phyloP scores from a whole-genome alignment of 805 yeast species.

The Monosporozyma aquatica region DNA sequence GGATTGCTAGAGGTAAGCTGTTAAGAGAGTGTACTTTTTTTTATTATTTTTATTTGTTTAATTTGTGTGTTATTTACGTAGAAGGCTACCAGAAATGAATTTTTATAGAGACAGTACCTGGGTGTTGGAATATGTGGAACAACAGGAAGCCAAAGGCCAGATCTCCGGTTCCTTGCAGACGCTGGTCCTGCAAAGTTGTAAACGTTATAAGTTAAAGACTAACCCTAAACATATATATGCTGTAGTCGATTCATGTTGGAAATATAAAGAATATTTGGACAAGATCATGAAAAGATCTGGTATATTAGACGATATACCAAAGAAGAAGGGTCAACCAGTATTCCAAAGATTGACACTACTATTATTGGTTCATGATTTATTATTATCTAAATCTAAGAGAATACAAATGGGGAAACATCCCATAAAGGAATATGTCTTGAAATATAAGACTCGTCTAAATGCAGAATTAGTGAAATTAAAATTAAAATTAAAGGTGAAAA shows the following conservation, averaged over 20 bases:
- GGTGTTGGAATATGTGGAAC: conserved; percentile 29
- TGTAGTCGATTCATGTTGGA: conserved; percentile 66
- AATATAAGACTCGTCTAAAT: conserved; percentile 69
- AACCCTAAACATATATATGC: conserved; percentile 87
- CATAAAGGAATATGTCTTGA: conserved; percentile 68
- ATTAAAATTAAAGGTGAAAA: conserved; percentile 56
- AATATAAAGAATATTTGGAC: conserved; percentile 55
- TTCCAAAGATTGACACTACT: conserved; percentile 32
- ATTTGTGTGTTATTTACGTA: no score
- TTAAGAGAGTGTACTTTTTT: no score
- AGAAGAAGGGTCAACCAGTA: conserved; percentile 41
- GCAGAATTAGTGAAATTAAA: conserved; percentile 77
- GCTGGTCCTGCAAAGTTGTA: conserved; percentile 43
- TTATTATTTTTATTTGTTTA: no score
- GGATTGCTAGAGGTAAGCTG: no score
- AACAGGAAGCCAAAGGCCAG: conserved; percentile 24
- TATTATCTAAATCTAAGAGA: conserved; percentile 66
- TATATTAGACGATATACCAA: conserved; percentile 41
- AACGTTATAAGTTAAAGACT: conserved; percentile 39
- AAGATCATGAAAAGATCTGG: conserved; percentile 59
- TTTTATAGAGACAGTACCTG: conserved; percentile 35
- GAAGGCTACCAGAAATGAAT: conserved; percentile 17
- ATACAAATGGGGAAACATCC: conserved; percentile 86
- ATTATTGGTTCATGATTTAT: conserved; percentile 70
- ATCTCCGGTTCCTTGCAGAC: conserved; percentile 46